Conservation (phyloP, 306 rosid species). For the Cucurbita maxima region DNA sequence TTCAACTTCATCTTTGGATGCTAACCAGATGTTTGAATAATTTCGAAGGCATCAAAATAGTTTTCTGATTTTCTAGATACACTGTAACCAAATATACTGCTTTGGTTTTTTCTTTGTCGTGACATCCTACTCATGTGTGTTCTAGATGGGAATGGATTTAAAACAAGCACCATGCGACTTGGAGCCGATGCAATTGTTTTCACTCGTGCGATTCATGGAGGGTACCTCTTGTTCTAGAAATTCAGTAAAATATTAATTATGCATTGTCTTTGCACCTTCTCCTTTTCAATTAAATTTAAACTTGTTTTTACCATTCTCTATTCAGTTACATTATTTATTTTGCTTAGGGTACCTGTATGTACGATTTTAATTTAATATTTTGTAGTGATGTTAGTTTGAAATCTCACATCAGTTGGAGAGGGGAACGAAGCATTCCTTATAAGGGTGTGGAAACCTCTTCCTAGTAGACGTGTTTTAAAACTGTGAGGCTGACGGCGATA, state of each 20-base stretch:
- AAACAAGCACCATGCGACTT: constrained; percentile 91
- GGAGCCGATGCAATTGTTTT: constrained; percentile 91
- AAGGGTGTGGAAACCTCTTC: too few species aligned
- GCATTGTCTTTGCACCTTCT: background rate
- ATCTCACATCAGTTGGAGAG: too few species aligned
- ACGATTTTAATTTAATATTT: background rate
- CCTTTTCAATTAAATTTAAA: background rate
- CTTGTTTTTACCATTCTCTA: background rate
- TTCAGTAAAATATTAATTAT: background rate
- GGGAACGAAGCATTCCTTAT: too few species aligned
- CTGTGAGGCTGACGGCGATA: too few species aligned
- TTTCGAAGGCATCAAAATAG: background rate
- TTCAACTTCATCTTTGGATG: background rate
- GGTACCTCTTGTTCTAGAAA: constrained; percentile 27
- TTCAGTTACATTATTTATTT: background rate
- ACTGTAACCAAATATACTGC: background rate
- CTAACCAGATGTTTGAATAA: background rate
- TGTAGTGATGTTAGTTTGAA: background rate
- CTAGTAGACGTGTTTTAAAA: too few species aligned
- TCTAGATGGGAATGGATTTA: constrained; percentile 97
- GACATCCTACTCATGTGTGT: constrained; percentile 6
- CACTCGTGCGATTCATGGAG: constrained; percentile 41
- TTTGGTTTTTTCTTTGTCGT: background rate
- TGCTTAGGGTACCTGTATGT: background rate
- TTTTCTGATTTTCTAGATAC: background rate